These are phyloP conservation scores for Leccinum longicurvipes DNA, from an alignment of 768 basidiomycete genomes.

Conservation along the genomic window DNA sequence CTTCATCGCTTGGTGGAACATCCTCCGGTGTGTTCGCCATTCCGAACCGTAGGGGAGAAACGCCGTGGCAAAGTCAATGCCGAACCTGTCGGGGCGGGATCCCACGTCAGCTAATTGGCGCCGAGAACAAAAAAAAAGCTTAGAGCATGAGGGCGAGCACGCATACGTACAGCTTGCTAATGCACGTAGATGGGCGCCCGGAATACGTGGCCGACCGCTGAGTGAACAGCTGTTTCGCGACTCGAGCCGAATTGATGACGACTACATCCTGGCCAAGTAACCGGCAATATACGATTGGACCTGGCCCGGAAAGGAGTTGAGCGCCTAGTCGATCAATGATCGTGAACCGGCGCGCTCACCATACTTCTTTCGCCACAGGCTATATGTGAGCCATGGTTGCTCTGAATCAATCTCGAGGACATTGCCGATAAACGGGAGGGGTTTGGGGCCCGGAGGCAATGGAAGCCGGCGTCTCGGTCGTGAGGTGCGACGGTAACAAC, in stretches of 20 bases:
- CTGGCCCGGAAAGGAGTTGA: constrained; percentile 10
- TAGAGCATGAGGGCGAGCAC: too few species aligned
- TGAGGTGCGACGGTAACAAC: constrained; percentile 5
- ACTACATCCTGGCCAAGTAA: constrained; percentile 26
- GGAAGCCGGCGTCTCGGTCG: constrained; percentile 7
- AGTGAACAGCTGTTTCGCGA: constrained; percentile 29
- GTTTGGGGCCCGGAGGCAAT: constrained; percentile 23
- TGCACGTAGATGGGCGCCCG: constrained; percentile 22
- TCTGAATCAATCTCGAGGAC: constrained; percentile 21
- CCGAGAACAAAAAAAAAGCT: not conserved
- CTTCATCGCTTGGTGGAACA: constrained; percentile 29
- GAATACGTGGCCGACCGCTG: constrained; percentile 30
- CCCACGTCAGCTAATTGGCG: not conserved
- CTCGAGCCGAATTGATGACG: constrained; percentile 24
- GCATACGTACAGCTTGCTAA: constrained; percentile 21
- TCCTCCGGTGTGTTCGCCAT: constrained; percentile 28
- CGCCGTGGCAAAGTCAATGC: constrained; percentile 28
- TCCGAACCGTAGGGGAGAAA: constrained; percentile 28
- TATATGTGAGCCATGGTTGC: constrained; percentile 27
- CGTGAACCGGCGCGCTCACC: constrained; percentile 12
- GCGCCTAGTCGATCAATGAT: not conserved
- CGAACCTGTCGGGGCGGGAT: constrained; percentile 17
- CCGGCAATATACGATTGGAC: constrained; percentile 27
- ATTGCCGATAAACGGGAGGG: constrained; percentile 25
- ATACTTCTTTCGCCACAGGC: constrained; percentile 28